A percentile compares a stretch with the other conserved stretches of the same genome.
These are phyloP conservation scores for Lactarius tabidus DNA, from an alignment of 768 basidiomycete species.

Conservation along the genomic window DNA sequence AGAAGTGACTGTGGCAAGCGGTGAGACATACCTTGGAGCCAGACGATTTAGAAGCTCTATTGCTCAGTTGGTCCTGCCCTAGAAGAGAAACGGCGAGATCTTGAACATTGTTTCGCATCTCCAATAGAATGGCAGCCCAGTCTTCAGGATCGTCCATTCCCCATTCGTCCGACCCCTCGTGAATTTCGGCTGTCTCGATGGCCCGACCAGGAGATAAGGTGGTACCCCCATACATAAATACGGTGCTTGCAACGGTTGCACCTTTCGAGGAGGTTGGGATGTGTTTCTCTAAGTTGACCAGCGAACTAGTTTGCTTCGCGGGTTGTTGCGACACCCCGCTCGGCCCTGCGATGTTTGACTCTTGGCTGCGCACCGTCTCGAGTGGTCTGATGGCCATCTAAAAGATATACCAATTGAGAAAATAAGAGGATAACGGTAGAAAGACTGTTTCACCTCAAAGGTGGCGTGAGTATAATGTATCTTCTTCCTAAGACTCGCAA, in stretches of 20 bases:
- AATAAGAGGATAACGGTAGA: background rate
- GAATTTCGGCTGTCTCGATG: background rate
- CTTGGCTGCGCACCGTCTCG: background rate
- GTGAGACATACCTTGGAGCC: slow-evolving; percentile 8
- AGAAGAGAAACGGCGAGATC: slow-evolving; percentile 9
- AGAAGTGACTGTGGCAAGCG: background rate
- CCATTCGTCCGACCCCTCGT: slow-evolving; percentile 13
- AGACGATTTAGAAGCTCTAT: background rate
- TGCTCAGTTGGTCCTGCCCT: background rate
- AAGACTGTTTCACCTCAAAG: slow-evolving; percentile 6
- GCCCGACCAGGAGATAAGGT: background rate
- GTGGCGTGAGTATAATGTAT: background rate
- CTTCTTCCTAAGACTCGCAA: slow-evolving; percentile 2
- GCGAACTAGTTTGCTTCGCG: slow-evolving; percentile 4
- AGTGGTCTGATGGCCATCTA: background rate
- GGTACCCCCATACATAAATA: background rate
- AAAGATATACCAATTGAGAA: background rate
- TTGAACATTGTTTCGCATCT: slow-evolving; percentile 19
- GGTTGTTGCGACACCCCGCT: background rate
- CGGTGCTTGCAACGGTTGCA: background rate
- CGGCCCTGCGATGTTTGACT: background rate
- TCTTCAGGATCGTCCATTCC: slow-evolving; percentile 9
- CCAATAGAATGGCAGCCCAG: slow-evolving; percentile 11
- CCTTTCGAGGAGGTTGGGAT: background rate
- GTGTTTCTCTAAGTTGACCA: background rate